A percentile compares a stretch with the other conserved stretches of the same genome.
Conservation (phyloP, 2,329 filamentous ascomycete genomes). For the Monilinia fructigena region DNA sequence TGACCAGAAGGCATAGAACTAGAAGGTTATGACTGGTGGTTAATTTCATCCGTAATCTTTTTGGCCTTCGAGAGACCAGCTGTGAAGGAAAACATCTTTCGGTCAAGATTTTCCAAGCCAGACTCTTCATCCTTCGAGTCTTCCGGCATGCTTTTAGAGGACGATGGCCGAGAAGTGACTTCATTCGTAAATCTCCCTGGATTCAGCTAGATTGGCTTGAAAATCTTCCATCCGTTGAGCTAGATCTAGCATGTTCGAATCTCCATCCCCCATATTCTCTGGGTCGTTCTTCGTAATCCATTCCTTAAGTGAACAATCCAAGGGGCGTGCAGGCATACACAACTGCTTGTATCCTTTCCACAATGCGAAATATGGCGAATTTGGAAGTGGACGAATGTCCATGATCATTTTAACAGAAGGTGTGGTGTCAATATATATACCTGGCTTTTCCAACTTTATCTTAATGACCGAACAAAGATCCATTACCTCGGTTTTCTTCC, state of each 20-base stretch:
- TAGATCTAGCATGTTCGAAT: too few species aligned
- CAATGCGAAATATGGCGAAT: slow-evolving; percentile 7
- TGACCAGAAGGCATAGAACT: neutral
- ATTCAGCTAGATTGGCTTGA: neutral
- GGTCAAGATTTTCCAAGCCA: neutral
- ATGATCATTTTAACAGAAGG: slow-evolving; percentile 18
- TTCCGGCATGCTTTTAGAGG: neutral
- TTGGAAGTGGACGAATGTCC: neutral
- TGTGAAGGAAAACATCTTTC: neutral
- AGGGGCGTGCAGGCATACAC: slow-evolving; percentile 31
- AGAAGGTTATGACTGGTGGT: neutral
- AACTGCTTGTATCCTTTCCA: slow-evolving; percentile 23
- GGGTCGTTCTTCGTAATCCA: slow-evolving; percentile 33
- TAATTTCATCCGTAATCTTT: neutral
- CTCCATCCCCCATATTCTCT: neutral
- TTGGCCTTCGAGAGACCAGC: neutral
- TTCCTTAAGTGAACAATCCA: slow-evolving; percentile 31
- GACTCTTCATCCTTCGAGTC: neutral
- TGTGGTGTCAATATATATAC: slow-evolving; percentile 16
- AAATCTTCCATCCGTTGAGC: neutral
- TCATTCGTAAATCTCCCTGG: neutral
- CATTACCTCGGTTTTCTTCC: neutral
- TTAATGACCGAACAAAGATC: neutral
- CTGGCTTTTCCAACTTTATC: slow-evolving; percentile 20
- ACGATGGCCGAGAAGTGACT: neutral